phyloP scores from a whole-genome alignment of 768 basidiomycete species.

The Tricholoma terreum region DNA sequence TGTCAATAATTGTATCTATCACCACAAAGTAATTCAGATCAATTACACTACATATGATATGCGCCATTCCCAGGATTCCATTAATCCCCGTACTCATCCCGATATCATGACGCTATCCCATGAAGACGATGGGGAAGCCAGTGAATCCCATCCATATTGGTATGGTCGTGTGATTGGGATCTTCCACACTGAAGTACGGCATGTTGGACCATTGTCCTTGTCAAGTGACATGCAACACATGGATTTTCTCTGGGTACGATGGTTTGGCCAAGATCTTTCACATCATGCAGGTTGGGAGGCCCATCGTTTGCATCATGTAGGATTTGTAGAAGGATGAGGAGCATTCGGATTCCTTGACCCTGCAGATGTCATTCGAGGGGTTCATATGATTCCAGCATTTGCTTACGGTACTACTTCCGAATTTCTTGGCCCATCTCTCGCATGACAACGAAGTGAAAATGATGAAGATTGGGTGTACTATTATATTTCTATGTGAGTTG shows the following conservation, averaged over 20 bases:
- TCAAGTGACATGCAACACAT: not conserved
- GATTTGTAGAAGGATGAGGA: not conserved
- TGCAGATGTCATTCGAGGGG: not conserved
- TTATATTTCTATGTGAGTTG: no score
- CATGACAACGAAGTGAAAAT: not conserved
- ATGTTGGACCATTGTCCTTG: no score
- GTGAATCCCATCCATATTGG: conserved; percentile 28
- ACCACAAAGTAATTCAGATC: conserved; percentile 29
- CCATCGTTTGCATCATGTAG: not conserved
- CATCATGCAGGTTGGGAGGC: not conserved
- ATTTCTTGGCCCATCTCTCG: not conserved
- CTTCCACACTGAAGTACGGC: conserved; percentile 9
- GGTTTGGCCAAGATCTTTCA: not conserved
- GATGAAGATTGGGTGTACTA: not conserved
- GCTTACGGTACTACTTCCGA: not conserved
- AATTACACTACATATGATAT: conserved; percentile 44
- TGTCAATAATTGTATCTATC: conserved; percentile 24
- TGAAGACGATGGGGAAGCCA: not conserved
- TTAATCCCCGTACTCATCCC: no score
- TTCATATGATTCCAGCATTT: not conserved
- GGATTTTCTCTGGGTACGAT: not conserved
- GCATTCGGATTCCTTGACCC: not conserved
- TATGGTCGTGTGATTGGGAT: conserved; percentile 30
- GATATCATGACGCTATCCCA: no score
- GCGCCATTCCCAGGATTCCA: no score